Conservation (phyloP, 2,329 filamentous ascomycete genomes). For the Didymellaceae sp. region DNA sequence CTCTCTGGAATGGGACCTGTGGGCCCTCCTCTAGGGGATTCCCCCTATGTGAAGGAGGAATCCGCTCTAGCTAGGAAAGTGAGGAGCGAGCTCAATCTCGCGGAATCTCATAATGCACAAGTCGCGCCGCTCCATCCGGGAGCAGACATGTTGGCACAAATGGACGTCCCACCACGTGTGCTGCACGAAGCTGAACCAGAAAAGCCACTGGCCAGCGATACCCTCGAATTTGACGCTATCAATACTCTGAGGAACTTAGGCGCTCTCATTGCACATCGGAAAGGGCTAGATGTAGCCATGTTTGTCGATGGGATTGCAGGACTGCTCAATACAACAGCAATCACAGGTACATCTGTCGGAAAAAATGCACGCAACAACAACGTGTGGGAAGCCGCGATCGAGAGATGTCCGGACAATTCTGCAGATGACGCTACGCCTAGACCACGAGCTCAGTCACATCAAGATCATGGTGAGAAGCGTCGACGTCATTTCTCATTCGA, state of each 20-base stretch:
- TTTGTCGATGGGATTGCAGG: slow-evolving; percentile 46
- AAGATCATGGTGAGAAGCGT: slow-evolving; percentile 25
- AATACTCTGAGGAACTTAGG: slow-evolving; percentile 46
- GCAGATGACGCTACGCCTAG: slow-evolving; percentile 4
- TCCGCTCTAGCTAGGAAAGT: slow-evolving; percentile 36
- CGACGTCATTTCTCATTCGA: slow-evolving; percentile 54
- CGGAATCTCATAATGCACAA: slow-evolving; percentile 12
- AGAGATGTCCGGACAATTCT: not conserved
- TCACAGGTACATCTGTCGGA: not conserved
- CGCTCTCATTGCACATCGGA: slow-evolving; percentile 42
- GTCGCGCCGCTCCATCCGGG: slow-evolving; percentile 11
- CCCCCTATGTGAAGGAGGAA: slow-evolving; percentile 24
- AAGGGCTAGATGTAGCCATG: slow-evolving; percentile 40
- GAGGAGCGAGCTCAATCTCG: slow-evolving; percentile 39
- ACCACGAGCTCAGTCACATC: slow-evolving; percentile 25
- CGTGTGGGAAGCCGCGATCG: no score
- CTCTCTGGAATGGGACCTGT: slow-evolving; percentile 37
- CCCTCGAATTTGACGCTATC: slow-evolving; percentile 39
- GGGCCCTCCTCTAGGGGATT: slow-evolving; percentile 43
- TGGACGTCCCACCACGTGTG: slow-evolving; percentile 39
- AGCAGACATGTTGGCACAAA: slow-evolving; percentile 43
- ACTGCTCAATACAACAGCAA: slow-evolving; percentile 29
- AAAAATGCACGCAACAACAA: not conserved
- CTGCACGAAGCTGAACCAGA: slow-evolving; percentile 36
- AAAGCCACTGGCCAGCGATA: slow-evolving; percentile 11